Evolutionary conservation across 257 asterid genomes (phyloP).

Genomic region (Misopates orontium): DNA sequence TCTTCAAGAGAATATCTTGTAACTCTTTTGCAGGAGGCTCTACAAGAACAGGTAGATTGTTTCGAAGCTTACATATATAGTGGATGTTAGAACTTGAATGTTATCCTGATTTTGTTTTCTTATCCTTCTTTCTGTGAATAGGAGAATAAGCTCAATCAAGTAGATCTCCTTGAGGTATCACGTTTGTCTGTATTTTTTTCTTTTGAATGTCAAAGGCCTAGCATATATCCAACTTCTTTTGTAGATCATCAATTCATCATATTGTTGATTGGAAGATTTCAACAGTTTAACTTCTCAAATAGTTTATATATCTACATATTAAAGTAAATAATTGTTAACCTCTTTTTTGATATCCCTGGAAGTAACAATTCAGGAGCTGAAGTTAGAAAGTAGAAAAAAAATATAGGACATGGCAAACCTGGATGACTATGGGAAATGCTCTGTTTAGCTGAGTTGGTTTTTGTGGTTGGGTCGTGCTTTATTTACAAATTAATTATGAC

Average conservation of each 20-base stretch:
- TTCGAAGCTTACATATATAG: no score
- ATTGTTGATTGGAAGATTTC: no score
- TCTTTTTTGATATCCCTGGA: no score
- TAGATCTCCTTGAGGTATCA: slow-evolving; percentile 76
- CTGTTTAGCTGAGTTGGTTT: neutral
- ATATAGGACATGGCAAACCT: no score
- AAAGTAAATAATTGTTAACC: no score
- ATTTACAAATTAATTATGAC: no score
- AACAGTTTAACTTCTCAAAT: slow-evolving; percentile 2
- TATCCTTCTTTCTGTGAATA: slow-evolving; percentile 28
- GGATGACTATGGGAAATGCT: neutral
- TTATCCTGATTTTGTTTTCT: neutral
- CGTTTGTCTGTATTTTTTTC: neutral
- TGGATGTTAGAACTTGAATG: neutral
- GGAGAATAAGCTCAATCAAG: slow-evolving; percentile 82
- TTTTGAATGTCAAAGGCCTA: neutral
- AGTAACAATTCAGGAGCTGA: no score
- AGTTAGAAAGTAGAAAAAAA: no score
- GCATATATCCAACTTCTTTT: no score
- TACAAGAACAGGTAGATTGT: slow-evolving; percentile 69
- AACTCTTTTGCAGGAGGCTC: slow-evolving; percentile 67
- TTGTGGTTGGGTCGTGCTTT: no score
- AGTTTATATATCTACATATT: neutral
- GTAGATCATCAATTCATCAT: no score
- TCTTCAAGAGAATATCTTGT: slow-evolving; percentile 71